Evolutionary conservation across 1,284 basidiomycete species (phyloP), one percentile per base, ranked within the genome.

Genomic region (Flammula alnicola): DNA sequence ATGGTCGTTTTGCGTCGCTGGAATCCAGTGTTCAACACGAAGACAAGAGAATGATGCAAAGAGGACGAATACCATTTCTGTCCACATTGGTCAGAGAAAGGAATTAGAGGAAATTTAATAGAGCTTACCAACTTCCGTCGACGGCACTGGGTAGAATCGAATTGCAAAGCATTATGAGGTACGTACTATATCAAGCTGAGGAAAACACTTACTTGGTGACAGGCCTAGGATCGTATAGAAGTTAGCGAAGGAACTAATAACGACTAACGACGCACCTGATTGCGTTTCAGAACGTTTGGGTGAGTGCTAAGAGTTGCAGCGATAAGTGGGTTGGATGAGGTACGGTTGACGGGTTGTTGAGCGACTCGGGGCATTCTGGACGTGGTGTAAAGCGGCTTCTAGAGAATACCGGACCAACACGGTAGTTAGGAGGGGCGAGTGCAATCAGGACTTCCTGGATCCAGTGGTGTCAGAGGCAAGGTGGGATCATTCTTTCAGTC

Each of bases 1-100:
- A 86, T 9, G 84, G 84, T 35, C 80, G 71, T 63, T 83, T 83
- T n/a, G 84, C 83, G 57, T 87, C 84, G 61, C 84, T 86, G 49
- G 35, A 48, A 44, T 37, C 7, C 19, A 17, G 25, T 33, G 12
- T 23, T 44, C 20, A 32, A 46, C 47, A 39, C 32, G 30, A 35
- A 48, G 45, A 35, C 16, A 26, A 33, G 31, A 52, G 22, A 29
- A 44, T 49, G 33, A 23, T 36, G 43, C 39, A 32, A 52, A 49
- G 32, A 56, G 9, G 27, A 23, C 16, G 26, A 48, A 57, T 72
- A 85, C 84, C 84, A 86, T 83, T 86, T 86, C 84, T 86, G 27
- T 45, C 44, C 39, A 36, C 29, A 38, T 61, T 38, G 59, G 48
- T 54, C 23, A 54, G 30, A 29, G 16, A 44, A 52, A 44, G 19